These are phyloP conservation scores for Nitzschia sp. DNA, from an alignment of 108 stramenopile species.

Conservation along the genomic window DNA sequence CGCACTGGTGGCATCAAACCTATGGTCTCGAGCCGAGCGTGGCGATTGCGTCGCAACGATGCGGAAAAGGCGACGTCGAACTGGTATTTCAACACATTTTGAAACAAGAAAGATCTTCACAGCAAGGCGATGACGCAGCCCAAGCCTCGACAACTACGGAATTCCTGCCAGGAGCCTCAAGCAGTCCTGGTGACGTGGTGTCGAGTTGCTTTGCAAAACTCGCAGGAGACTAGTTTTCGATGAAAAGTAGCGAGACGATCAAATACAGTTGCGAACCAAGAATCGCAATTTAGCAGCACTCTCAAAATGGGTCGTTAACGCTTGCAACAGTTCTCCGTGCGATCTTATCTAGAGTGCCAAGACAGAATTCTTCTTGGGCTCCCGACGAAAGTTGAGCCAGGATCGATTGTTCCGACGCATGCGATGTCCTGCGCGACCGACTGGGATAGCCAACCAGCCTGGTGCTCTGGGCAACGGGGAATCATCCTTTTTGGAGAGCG, in stretches of 20 bases:
- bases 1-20: constrained; percentile 72
- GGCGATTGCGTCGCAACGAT: constrained; percentile 63
- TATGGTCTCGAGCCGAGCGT: constrained; percentile 56
- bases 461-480: neutral
- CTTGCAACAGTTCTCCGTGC: no score
- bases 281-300: no score
- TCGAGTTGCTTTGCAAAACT: no score
- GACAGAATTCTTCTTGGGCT: constrained; percentile 20
- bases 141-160: no score
- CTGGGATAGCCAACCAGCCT: constrained; percentile 8
- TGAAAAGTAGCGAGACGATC: no score
- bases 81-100: constrained; percentile 50
- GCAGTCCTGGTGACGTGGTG: no score
- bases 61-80: constrained; percentile 42
- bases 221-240: no score
- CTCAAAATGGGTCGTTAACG: no score
- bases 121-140: no score
- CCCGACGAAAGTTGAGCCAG: constrained; percentile 27
- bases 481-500: constrained; percentile 38
- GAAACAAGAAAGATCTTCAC: constrained; percentile 12
- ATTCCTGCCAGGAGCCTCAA: no score
- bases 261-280: no score
- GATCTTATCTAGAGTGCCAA: constrained; percentile 23
- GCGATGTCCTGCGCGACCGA: neutral
- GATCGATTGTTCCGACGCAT: constrained; percentile 6